A percentile compares a stretch with the other conserved stretches of the same genome.
Conservation (phyloP, 75 land plant genomes). For the Picea glauca region DNA sequence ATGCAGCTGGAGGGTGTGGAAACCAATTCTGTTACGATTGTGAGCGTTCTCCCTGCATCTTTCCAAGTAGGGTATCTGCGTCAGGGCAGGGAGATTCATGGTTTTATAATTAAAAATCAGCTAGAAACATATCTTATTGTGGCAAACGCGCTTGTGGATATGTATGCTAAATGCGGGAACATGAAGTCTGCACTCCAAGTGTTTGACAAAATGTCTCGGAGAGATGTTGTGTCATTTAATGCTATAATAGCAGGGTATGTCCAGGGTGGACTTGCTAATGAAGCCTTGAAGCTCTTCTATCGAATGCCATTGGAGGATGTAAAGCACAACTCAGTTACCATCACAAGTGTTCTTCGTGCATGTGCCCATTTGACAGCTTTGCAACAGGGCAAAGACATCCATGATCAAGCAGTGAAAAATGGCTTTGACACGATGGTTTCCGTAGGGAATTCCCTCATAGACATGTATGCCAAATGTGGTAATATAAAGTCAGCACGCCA, state of each 20-base stretch:
- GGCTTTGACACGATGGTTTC: neutral
- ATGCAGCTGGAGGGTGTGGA: constrained; percentile 47
- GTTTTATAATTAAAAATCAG: no score
- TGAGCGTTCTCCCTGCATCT: neutral
- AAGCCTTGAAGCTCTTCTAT: constrained; percentile 33
- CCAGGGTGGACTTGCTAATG: constrained; percentile 20
- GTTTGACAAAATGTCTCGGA: constrained; percentile 28
- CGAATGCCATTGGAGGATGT: constrained; percentile 40
- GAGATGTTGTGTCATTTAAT: constrained; percentile 59
- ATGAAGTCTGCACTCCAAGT: constrained; percentile 2
- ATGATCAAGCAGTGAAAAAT: neutral
- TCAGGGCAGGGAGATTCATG: constrained; percentile 24
- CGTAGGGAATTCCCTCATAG: constrained; percentile 30
- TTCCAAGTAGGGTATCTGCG: constrained; percentile 12
- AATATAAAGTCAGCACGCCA: constrained; percentile 28
- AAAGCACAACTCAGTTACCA: constrained; percentile 42
- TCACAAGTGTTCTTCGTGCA: constrained; percentile 38
- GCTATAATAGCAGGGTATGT: constrained; percentile 63
- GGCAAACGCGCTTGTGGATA: no score
- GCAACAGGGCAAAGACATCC: constrained; percentile 18
- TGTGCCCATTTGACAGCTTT: constrained; percentile 44
- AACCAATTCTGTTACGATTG: constrained; percentile 36
- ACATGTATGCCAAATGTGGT: constrained; percentile 25
- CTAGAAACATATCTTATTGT: no score
- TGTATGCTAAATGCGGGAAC: no score